These are phyloP conservation scores for Amoeboaphelidium protococcarum DNA, from an alignment of 371 early-diverging fungal genomes.

Conservation along the genomic window DNA sequence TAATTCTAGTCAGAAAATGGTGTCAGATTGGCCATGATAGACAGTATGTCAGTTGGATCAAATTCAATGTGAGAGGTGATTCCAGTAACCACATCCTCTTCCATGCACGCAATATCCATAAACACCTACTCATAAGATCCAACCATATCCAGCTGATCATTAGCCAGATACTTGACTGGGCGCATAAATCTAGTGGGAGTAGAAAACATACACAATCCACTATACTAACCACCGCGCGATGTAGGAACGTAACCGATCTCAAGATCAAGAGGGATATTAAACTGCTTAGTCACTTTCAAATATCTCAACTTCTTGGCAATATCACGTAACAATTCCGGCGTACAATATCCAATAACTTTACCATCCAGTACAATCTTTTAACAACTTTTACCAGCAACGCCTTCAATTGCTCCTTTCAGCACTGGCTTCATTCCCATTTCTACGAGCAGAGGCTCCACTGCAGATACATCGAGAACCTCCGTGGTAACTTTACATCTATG, in stretches of 20 bases:
- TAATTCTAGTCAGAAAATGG: conserved; percentile 98
- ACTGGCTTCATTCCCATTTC: conserved; percentile 48
- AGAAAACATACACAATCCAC: conserved; percentile 80
- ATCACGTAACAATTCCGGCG: conserved; percentile 28
- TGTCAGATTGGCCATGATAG: conserved; percentile 87
- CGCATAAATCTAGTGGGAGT: conserved; percentile 78
- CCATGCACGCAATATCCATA: conserved; percentile 87
- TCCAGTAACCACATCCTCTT: conserved; percentile 59
- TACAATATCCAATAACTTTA: conserved; percentile 65
- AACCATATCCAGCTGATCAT: conserved; percentile 50
- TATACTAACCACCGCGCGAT: conserved; percentile 75
- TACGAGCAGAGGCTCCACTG: conserved; percentile 33
- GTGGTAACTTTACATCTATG: conserved; percentile 65
- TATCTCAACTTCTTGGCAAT: conserved; percentile 44
- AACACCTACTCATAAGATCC: conserved; percentile 96
- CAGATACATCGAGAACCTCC: conserved; percentile 27
- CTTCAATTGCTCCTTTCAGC: conserved; percentile 11
- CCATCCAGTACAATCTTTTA: conserved; percentile 83
- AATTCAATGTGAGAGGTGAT: conserved; percentile 79
- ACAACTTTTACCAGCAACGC: conserved; percentile 1
- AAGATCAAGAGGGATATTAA: conserved; percentile 31
- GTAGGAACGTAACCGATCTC: conserved; percentile 77
- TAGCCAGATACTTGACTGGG: conserved; percentile 68
- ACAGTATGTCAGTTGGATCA: conserved; percentile 74
- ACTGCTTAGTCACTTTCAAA: conserved; percentile 34